Base-by-base conservation (phyloP, 805 yeast genomes). In the Ogataea minuta region DNA sequence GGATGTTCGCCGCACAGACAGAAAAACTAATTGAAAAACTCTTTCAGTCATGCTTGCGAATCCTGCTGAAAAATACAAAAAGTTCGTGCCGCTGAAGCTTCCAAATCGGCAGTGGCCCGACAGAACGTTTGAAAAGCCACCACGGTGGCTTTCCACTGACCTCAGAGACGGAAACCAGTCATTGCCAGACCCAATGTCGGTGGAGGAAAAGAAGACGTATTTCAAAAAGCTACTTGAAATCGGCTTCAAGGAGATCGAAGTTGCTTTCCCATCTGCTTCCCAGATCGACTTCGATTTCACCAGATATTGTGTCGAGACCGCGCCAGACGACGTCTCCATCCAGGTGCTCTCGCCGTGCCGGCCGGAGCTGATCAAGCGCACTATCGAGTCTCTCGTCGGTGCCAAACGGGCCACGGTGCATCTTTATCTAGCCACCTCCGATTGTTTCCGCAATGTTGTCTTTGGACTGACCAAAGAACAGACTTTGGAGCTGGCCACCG, bases 241-340 rank as follows among this genome's bases (percentile, higher is more conserved):
- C 39, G 91, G 91, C 1, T 82, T 83, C 67, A 83, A 83, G 57
- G 91, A 83, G 64, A 83, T 83, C 50, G 91, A 83, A 62, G 91
- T 83, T 29, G 71, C 87, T 2, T 83, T 83, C 65, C 91, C 91
- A 8, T 79, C 87, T 13, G 90, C 90, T 2, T 82, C 89, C 3
- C 90, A 83, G 57, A 80, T 87, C 5, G 91, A 83, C 64, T 83
- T 83, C 54, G 91, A 83, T 62, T 83, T 83, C 67, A 83, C 91
- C 15, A 69, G 89, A 45, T 83, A 77, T 50, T 89, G 89, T 8
- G 88, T 83, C 31, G 86, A 80, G 59, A 76, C 77, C 52, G 84
- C 87, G 16, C 91, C 91, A 9, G 84, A 74, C n/a, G 91, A 82
- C 54, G 90, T 83, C 15, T 63, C 72, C 28, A 79, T 83, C 51